These are phyloP conservation scores for Coelastrella sp. DNA, from an alignment of 139 green algal species.

Conservation along the genomic window DNA sequence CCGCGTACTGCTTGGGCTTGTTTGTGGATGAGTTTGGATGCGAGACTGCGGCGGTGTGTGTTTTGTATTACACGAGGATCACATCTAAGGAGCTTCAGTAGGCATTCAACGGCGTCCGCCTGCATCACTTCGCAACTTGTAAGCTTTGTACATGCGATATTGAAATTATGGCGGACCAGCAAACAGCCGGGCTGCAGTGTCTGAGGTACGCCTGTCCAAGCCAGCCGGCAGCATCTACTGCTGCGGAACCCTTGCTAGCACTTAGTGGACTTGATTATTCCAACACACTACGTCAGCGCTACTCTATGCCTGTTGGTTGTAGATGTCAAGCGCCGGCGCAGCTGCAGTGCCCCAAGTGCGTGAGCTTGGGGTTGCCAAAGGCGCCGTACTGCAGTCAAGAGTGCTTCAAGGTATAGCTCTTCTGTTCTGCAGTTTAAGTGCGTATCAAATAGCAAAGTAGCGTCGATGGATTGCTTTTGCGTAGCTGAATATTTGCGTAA, in stretches of 20 bases:
- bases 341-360: slow-evolving; percentile 95
- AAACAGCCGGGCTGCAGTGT: neutral
- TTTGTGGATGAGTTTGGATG: too few species aligned
- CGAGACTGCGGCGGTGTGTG: too few species aligned
- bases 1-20: too few species aligned
- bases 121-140: too few species aligned
- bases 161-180: neutral
- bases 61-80: too few species aligned
- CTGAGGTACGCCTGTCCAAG: neutral
- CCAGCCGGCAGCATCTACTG: neutral
- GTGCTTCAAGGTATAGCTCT: slow-evolving; percentile 91
- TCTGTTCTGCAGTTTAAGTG: neutral
- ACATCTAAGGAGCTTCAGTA: too few species aligned
- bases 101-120: too few species aligned
- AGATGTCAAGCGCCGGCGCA: slow-evolving; percentile 86
- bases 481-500: too few species aligned
- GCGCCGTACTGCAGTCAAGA: slow-evolving; percentile 94
- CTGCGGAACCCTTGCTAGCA: neutral
- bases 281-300: too few species aligned
- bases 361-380: slow-evolving; percentile 84
- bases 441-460: neutral
- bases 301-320: neutral
- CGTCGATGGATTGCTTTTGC: neutral
- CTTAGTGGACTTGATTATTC: neutral
- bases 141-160: too few species aligned